Conservation (phyloP, 2,329 filamentous ascomycete genomes). For the Colletotrichum liriopes region DNA sequence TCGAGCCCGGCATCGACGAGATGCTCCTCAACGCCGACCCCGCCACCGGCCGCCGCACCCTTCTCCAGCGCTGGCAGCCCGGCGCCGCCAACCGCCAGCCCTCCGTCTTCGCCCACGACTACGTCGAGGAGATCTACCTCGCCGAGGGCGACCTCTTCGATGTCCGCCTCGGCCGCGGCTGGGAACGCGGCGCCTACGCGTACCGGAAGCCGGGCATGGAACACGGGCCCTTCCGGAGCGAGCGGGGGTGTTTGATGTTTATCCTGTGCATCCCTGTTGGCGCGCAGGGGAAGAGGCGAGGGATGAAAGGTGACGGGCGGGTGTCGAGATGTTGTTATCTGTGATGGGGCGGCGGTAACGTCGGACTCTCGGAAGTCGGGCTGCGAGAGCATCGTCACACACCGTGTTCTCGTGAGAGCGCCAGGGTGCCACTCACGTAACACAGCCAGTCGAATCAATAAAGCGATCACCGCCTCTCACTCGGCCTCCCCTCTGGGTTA, state of each 20-base stretch:
- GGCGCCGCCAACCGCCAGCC: conserved; percentile 48
- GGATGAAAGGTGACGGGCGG: neutral
- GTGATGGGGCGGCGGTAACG: neutral
- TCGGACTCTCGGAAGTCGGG: neutral
- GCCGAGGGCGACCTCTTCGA: conserved; percentile 55
- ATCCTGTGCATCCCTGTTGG: conserved; percentile 47
- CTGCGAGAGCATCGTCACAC: neutral
- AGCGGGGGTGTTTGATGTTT: conserved; percentile 55
- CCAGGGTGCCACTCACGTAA: neutral
- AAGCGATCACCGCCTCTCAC: conserved; percentile 19
- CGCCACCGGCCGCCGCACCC: conserved; percentile 48
- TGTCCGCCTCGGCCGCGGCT: conserved; percentile 49
- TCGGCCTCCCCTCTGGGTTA: neutral
- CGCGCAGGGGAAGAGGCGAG: conserved; percentile 23
- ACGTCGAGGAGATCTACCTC: conserved; percentile 57
- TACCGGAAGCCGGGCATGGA: conserved; percentile 58
- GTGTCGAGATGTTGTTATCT: neutral
- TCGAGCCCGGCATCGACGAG: conserved; percentile 54
- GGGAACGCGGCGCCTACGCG: conserved; percentile 55
- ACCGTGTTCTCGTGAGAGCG: neutral
- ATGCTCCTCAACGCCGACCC: conserved; percentile 53
- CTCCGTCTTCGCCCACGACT: conserved; percentile 53
- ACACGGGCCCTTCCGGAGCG: conserved; percentile 56
- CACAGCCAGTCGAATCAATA: neutral
- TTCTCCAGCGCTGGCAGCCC: conserved; percentile 56